These are phyloP conservation scores for Kuraishia capsulata DNA, from an alignment of 805 yeast species.

Conservation along the genomic window DNA sequence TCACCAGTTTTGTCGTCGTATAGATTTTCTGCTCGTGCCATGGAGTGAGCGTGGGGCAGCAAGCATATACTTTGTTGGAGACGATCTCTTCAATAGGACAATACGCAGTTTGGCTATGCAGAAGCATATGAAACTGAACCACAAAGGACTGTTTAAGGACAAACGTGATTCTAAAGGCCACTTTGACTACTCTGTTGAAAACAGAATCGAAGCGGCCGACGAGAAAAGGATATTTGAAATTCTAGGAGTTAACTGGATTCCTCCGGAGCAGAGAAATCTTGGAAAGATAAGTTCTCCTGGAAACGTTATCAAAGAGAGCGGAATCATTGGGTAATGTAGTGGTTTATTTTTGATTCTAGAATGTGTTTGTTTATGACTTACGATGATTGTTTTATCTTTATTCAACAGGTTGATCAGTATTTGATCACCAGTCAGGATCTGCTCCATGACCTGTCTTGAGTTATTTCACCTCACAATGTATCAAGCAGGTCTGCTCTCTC, in stretches of 20 bases:
- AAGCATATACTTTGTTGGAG: conserved; percentile 45
- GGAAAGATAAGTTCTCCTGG: conserved; percentile 2
- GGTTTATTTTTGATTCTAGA: too few relatives aligned
- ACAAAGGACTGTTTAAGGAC: conserved; percentile 30
- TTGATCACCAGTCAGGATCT: too few relatives aligned
- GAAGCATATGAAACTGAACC: conserved; percentile 27
- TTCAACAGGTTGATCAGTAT: too few relatives aligned
- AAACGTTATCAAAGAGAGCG: background rate
- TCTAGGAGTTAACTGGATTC: conserved; percentile 27
- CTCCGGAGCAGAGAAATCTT: conserved; percentile 22
- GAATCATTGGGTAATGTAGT: too few relatives aligned
- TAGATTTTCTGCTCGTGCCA: conserved; percentile 42
- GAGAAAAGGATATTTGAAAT: conserved; percentile 36
- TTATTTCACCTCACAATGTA: conserved; percentile 5
- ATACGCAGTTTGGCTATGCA: conserved; percentile 32
- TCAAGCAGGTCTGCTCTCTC: conserved; percentile 39
- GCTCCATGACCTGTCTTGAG: too few relatives aligned
- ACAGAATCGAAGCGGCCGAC: conserved; percentile 29
- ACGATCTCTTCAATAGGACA: conserved; percentile 39
- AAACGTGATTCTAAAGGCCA: conserved; percentile 1
- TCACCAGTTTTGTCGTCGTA: conserved; percentile 34
- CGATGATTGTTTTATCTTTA: too few relatives aligned
- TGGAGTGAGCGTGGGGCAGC: conserved; percentile 37
- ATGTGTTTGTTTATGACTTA: too few relatives aligned
- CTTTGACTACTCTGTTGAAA: conserved; percentile 3